Evolutionary conservation across 2,329 filamentous ascomycete species (phyloP).

Genomic region (Paecilomyces niveus): DNA sequence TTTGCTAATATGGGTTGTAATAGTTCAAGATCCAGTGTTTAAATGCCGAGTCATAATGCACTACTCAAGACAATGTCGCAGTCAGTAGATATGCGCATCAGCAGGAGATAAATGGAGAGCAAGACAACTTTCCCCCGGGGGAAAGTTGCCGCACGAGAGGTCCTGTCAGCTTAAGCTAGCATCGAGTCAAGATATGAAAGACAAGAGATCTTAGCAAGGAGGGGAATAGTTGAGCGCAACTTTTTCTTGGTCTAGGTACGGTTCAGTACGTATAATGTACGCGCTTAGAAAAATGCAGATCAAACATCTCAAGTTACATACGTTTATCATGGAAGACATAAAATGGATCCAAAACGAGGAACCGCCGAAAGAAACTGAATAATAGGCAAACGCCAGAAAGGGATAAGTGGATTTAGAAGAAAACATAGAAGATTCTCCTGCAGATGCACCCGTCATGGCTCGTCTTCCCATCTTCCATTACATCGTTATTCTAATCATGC

Average conservation of each 20-base stretch:
- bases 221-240: not conserved
- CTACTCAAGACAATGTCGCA: too few relatives aligned
- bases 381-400: slow-evolving; percentile 6
- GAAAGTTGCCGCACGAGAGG: too few relatives aligned
- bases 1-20: too few relatives aligned
- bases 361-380: slow-evolving; percentile 6
- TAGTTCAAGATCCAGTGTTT: too few relatives aligned
- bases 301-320: slow-evolving; percentile 6
- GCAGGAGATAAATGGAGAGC: too few relatives aligned
- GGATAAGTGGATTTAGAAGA: not conserved
- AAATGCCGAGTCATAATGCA: too few relatives aligned
- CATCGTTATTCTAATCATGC: not conserved
- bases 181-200: not conserved
- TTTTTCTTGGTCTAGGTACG: not conserved
- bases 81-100: too few relatives aligned
- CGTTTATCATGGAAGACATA: slow-evolving; percentile 16
- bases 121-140: too few relatives aligned
- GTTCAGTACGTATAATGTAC: not conserved
- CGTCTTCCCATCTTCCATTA: not conserved
- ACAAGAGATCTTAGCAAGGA: not conserved
- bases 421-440: not conserved
- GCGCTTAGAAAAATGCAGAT: not conserved
- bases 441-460: not conserved
- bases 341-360: slow-evolving; percentile 1
- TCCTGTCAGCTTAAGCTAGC: too few relatives aligned